These are phyloP conservation scores for Aspergillus persii DNA, from an alignment of 2,329 filamentous ascomycete species.

Conservation along the genomic window DNA sequence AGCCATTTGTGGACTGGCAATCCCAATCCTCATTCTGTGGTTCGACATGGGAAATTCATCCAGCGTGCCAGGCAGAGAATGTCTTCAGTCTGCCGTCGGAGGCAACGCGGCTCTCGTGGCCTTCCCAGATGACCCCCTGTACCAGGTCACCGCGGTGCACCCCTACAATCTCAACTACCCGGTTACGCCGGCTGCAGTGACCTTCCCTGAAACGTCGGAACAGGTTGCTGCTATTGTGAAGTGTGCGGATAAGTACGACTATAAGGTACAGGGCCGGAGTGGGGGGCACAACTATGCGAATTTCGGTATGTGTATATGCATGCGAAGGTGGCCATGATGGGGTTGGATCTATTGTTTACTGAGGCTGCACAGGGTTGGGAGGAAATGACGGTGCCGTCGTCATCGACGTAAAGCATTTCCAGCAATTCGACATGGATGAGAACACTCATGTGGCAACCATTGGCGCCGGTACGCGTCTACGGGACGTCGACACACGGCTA, in stretches of 20 bases:
- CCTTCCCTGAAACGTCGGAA: conserved; percentile 32
- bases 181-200: conserved; percentile 32
- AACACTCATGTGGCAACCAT: conserved; percentile 33
- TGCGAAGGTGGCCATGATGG: neutral
- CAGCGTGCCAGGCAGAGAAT: neutral
- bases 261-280: conserved; percentile 52
- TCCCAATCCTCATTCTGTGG: neutral
- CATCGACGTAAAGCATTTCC: conserved; percentile 31
- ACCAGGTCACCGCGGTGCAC: conserved; percentile 11
- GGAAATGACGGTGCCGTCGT: conserved; percentile 32
- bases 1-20: too few species aligned
- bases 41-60: neutral
- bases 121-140: conserved; percentile 19
- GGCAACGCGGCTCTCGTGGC: conserved; percentile 6
- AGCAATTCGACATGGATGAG: conserved; percentile 32
- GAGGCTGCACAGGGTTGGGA: conserved; percentile 27
- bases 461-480: conserved; percentile 34
- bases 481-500: conserved; percentile 33
- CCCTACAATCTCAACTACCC: conserved; percentile 28
- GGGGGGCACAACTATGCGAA: conserved; percentile 58
- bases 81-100: neutral
- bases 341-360: neutral
- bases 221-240: conserved; percentile 48
- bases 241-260: conserved; percentile 42
- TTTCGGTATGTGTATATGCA: conserved; percentile 34